A percentile compares a stretch with the other conserved stretches of the same genome.
Conservation (phyloP, 176 grass and related monocot genomes). For the Chrysopogon serrulatus region DNA sequence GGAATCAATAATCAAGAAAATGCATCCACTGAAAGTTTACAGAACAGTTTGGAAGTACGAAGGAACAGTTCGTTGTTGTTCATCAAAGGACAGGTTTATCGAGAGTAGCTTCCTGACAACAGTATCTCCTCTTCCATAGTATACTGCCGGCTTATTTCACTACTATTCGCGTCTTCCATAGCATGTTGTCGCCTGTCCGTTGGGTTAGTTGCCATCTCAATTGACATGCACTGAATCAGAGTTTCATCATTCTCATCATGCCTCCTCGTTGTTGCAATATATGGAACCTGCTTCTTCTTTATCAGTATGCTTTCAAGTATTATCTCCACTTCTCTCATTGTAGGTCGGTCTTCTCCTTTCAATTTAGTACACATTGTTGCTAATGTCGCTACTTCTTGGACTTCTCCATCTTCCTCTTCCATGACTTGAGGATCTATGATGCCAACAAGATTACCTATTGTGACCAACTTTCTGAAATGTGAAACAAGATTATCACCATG, state of each 20-base stretch:
- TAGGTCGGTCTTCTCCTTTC: slow-evolving; percentile 21
- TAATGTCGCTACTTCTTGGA: slow-evolving; percentile 30
- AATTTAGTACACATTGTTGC: slow-evolving; percentile 19
- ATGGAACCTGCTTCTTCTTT: background rate
- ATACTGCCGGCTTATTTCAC: slow-evolving; percentile 6
- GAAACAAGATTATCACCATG: background rate
- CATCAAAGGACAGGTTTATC: background rate
- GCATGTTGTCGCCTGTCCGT: no score
- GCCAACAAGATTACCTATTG: background rate
- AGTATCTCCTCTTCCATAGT: slow-evolving; percentile 43
- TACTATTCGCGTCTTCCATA: background rate
- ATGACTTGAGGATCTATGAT: slow-evolving; percentile 1
- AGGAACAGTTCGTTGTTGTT: no score
- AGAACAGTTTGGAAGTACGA: no score
- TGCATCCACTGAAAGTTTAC: no score
- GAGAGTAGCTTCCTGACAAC: slow-evolving; percentile 17
- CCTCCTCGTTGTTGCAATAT: background rate
- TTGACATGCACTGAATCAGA: background rate
- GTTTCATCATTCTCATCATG: background rate
- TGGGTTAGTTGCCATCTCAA: background rate
- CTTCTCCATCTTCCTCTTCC: background rate
- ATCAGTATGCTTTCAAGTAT: slow-evolving; percentile 11
- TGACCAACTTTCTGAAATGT: background rate
- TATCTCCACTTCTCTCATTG: slow-evolving; percentile 26
- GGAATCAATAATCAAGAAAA: no score